Evolutionary conservation across 352 stramenopile genomes (phyloP).

Genomic region (Phytopythium delawarense): DNA sequence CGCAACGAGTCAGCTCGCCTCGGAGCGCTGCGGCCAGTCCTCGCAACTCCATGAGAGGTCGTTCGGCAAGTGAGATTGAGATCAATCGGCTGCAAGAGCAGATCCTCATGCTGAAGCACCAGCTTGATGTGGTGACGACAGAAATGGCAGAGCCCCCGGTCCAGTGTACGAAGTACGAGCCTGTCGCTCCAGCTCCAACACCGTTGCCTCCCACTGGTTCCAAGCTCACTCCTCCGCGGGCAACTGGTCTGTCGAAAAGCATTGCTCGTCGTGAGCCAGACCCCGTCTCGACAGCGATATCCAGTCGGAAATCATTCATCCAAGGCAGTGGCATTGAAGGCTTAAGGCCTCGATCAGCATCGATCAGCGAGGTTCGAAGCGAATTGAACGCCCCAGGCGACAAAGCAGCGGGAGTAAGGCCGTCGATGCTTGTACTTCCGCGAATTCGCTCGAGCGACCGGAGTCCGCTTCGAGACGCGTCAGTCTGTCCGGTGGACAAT

Average conservation of each 20-base stretch:
- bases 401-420: background rate
- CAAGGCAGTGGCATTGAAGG: background rate
- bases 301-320: background rate
- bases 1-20: constrained; percentile 6
- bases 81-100: constrained; percentile 41
- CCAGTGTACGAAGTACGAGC: constrained; percentile 8
- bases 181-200: background rate
- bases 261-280: background rate
- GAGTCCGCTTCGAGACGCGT: background rate
- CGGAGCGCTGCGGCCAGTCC: constrained; percentile 2
- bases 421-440: background rate
- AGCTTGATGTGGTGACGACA: constrained; percentile 20
- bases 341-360: background rate
- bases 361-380: background rate
- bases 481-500: background rate
- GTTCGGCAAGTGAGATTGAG: constrained; percentile 33
- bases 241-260: background rate
- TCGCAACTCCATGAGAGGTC: constrained; percentile 7
- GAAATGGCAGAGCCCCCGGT: constrained; percentile 2
- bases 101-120: constrained; percentile 30
- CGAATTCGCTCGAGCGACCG: background rate
- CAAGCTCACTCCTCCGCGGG: background rate
- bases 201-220: background rate
- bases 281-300: background rate
- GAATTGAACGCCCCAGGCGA: background rate